phyloP scores from a whole-genome alignment of 257 asterid genomes.

The Verbena officinalis region DNA sequence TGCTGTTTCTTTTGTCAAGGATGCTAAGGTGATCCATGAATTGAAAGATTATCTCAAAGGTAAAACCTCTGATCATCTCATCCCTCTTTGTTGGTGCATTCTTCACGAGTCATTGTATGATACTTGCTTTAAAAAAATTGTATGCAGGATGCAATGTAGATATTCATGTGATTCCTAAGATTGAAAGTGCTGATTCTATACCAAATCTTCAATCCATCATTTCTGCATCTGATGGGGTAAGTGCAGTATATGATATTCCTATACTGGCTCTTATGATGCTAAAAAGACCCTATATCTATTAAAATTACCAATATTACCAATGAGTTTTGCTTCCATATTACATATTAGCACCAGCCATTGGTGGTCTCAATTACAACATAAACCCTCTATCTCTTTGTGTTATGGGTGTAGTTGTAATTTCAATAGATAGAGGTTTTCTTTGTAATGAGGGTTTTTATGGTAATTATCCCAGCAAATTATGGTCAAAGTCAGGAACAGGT shows the following conservation, averaged over 20 bases:
- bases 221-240: constrained; percentile 96
- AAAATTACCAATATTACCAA: no score
- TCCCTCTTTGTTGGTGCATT: constrained; percentile 3
- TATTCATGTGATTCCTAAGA: constrained; percentile 85
- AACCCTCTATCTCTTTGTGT: no score
- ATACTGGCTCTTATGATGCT: constrained; percentile 12
- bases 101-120: constrained; percentile 9
- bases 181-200: constrained; percentile 98
- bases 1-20: constrained; percentile 98
- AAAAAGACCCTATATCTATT: no score
- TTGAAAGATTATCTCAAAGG: constrained; percentile 86
- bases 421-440: no score
- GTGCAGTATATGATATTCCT: constrained; percentile 35
- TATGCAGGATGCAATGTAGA: constrained; percentile 79
- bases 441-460: no score
- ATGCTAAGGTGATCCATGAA: constrained; percentile 89
- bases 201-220: constrained; percentile 90
- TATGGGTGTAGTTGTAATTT: no score
- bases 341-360: no score
- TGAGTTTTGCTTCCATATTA: no score
- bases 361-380: no score
- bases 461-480: not conserved
- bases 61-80: constrained; percentile 34
- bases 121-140: constrained; percentile 25
- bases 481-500: not conserved